These are phyloP conservation scores for Thelonectria olida DNA, from an alignment of 2,329 filamentous ascomycete genomes.

Conservation along the genomic window DNA sequence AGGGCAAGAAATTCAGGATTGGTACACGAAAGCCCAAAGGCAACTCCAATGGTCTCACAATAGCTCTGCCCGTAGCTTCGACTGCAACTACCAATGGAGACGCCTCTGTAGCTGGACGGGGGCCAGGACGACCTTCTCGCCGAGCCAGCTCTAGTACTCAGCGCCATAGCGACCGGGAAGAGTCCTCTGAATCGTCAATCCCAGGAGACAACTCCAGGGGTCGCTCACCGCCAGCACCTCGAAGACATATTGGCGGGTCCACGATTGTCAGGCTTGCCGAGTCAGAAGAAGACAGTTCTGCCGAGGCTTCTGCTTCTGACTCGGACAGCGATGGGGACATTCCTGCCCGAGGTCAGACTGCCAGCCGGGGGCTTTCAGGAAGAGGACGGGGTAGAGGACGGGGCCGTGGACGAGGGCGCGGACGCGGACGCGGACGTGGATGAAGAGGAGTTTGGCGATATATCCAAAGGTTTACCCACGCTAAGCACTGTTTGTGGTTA, in stretches of 20 bases:
- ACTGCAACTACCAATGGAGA: background rate
- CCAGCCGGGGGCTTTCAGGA: constrained; percentile 13
- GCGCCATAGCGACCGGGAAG: background rate
- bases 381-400: constrained; percentile 36
- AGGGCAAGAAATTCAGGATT: constrained; percentile 64
- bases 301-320: constrained; percentile 24
- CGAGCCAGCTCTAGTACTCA: background rate
- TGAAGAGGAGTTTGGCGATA: no score
- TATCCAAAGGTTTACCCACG: no score
- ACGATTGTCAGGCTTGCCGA: constrained; percentile 39
- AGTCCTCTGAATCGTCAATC: constrained; percentile 12
- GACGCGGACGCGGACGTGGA: constrained; percentile 20
- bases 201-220: constrained; percentile 23
- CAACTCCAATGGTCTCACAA: constrained; percentile 7
- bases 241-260: constrained; percentile 16
- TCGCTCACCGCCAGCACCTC: constrained; percentile 21
- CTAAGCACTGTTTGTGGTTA: no score
- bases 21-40: constrained; percentile 44
- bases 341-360: constrained; percentile 28
- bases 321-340: constrained; percentile 37
- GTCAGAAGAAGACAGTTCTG: constrained; percentile 22
- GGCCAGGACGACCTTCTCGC: background rate
- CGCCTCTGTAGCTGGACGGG: background rate
- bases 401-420: constrained; percentile 19
- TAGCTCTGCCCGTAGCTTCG: constrained; percentile 12